Conservation (phyloP, 148 eudicot species). For the Chenopodium suecicum region DNA sequence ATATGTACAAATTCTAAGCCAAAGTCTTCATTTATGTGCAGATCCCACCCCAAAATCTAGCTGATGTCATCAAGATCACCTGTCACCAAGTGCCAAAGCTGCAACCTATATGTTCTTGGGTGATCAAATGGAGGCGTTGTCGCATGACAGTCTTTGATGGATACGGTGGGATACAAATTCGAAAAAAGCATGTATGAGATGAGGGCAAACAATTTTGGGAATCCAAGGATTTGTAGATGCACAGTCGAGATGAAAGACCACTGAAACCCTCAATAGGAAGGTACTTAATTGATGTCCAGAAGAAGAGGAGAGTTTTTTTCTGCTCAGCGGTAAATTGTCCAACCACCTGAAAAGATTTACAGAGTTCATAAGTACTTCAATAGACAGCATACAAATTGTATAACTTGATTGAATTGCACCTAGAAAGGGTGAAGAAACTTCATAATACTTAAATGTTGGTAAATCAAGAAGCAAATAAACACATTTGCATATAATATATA, state of each 20-base stretch:
- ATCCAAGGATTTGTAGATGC: conserved; percentile 52
- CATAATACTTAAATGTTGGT: background rate
- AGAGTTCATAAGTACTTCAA: background rate
- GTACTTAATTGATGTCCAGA: conserved; percentile 89
- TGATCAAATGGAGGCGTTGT: conserved; percentile 54
- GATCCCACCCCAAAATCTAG: background rate
- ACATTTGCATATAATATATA: background rate
- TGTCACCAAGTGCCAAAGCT: conserved; percentile 87
- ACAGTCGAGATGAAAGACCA: conserved; percentile 70
- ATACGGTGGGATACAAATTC: conserved; percentile 66
- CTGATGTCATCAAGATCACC: background rate
- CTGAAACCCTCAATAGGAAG: conserved; percentile 82
- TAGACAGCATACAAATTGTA: background rate
- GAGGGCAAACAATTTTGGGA: conserved; percentile 62
- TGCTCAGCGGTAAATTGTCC: conserved; percentile 58
- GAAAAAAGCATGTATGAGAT: conserved; percentile 90
- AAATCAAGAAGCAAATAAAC: background rate
- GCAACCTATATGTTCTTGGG: conserved; percentile 84
- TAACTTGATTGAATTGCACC: background rate
- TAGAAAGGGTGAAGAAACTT: background rate
- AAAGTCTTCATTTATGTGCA: conserved; percentile 31
- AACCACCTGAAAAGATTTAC: conserved; percentile 48
- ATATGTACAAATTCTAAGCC: conserved; percentile 20
- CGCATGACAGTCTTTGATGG: conserved; percentile 49
- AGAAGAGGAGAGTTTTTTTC: conserved; percentile 77